phyloP scores from a whole-genome alignment of 23 red algal genomes.

The Gracilaria gracilis region DNA sequence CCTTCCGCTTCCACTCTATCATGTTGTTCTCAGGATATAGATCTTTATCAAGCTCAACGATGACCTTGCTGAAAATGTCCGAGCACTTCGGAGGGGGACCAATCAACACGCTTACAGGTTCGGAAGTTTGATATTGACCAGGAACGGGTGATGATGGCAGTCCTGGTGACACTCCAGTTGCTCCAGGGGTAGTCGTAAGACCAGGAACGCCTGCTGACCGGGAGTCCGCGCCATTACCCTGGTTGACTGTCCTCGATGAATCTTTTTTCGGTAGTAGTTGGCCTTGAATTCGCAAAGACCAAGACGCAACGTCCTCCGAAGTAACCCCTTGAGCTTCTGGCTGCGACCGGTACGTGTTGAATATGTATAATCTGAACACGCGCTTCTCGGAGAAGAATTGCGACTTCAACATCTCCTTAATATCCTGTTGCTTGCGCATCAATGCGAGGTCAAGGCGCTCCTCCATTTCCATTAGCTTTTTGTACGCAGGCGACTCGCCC shows the following conservation, averaged over 20 bases:
- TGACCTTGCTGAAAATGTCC: constrained; percentile 77
- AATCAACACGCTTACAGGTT: constrained; percentile 24
- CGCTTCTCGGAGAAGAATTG: constrained; percentile 61
- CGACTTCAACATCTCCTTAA: constrained; percentile 64
- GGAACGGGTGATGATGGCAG: background rate
- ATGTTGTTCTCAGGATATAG: constrained; percentile 72
- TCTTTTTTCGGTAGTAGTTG: constrained; percentile 48
- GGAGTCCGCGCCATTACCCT: background rate
- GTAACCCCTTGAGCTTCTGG: constrained; percentile 32
- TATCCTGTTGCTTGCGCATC: constrained; percentile 73
- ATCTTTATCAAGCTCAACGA: constrained; percentile 86
- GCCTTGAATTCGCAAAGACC: constrained; percentile 75
- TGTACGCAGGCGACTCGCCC: constrained; percentile 59
- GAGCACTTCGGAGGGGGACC: constrained; percentile 74
- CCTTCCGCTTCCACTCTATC: constrained; percentile 83
- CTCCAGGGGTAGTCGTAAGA: constrained; percentile 13
- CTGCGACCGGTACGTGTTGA: constrained; percentile 75
- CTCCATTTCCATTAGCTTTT: constrained; percentile 62
- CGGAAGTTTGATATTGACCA: constrained; percentile 4
- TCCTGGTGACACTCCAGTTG: background rate
- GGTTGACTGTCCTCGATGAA: background rate
- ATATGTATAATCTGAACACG: constrained; percentile 68
- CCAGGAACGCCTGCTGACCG: constrained; percentile 23
- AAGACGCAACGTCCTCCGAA: constrained; percentile 60
- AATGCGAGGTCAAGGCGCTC: constrained; percentile 65